Percentiles rank a stretch among this genome's conserved stretches.
Conservation (phyloP, 331 rosid genomes). For the Malus hybrid region DNA sequence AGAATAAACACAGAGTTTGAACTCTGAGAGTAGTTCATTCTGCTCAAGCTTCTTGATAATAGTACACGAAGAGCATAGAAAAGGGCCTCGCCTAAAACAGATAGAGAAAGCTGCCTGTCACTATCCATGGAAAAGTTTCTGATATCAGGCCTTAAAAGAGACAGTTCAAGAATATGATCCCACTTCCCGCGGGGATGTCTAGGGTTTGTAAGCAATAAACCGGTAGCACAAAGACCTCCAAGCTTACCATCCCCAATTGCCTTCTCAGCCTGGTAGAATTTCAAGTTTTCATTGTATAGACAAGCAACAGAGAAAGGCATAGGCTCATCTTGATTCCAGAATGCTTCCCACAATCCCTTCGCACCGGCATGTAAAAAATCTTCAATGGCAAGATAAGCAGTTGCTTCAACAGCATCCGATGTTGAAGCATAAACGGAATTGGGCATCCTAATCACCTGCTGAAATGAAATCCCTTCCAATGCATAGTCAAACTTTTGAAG, state of each 20-base stretch:
- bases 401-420: conserved; percentile 83
- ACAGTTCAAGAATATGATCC: conserved; percentile 84
- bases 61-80: conserved; percentile 75
- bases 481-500: conserved; percentile 98
- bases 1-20: conserved; percentile 66
- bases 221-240: conserved; percentile 77
- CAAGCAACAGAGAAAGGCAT: conserved; percentile 89
- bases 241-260: conserved; percentile 84
- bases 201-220: conserved; percentile 67
- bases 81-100: conserved; percentile 78
- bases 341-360: conserved; percentile 95
- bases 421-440: conserved; percentile 75
- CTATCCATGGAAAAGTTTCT: conserved; percentile 43
- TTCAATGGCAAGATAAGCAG: conserved; percentile 82
- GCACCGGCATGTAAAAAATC: conserved; percentile 91
- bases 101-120: conserved; percentile 47
- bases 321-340: conserved; percentile 88
- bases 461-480: conserved; percentile 91
- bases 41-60: conserved; percentile 81
- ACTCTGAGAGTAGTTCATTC: conserved; percentile 48
- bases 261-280: conserved; percentile 85
- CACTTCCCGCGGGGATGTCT: conserved; percentile 90
- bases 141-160: conserved; percentile 76
- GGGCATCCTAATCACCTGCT: conserved; percentile 93
- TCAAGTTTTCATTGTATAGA: conserved; percentile 58